phyloP scores from a whole-genome alignment of 129 eudicot species.

The Centaurea solstitialis region DNA sequence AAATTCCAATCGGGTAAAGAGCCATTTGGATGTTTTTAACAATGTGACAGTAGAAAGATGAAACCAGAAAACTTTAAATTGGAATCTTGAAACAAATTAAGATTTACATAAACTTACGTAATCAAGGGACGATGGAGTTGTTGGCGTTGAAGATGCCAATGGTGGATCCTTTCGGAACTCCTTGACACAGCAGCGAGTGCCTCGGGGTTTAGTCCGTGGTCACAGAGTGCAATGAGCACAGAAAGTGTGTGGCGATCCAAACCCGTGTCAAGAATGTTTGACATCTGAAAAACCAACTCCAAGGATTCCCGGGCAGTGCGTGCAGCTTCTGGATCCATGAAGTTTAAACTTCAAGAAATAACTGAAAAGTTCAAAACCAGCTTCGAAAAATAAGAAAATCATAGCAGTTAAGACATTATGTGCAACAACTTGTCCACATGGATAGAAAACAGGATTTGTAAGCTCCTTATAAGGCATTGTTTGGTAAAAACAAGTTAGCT shows the following conservation, averaged over 20 bases:
- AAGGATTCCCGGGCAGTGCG: constrained; percentile 74
- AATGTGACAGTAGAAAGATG: background rate
- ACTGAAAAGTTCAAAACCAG: background rate
- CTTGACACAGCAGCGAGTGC: constrained; percentile 79
- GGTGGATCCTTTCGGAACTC: constrained; percentile 52
- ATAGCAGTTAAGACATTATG: background rate
- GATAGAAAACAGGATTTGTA: background rate
- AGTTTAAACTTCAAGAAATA: background rate
- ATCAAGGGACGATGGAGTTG: constrained; percentile 23
- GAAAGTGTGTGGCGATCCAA: constrained; percentile 84
- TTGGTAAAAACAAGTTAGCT: no score
- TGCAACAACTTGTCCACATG: background rate
- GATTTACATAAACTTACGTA: constrained; percentile 2
- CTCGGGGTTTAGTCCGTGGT: constrained; percentile 73
- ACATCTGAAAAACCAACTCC: constrained; percentile 79
- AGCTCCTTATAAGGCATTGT: background rate
- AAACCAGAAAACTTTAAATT: background rate
- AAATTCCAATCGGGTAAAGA: background rate
- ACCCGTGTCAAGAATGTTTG: constrained; percentile 82
- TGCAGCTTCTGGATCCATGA: constrained; percentile 72
- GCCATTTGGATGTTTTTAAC: background rate
- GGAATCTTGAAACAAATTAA: constrained; percentile 2
- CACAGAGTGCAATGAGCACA: constrained; percentile 78
- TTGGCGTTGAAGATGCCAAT: constrained; percentile 21
- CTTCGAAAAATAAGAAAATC: background rate